Conservation (phyloP, 257 asterid genomes). For the Ajuga chamaepitys region DNA sequence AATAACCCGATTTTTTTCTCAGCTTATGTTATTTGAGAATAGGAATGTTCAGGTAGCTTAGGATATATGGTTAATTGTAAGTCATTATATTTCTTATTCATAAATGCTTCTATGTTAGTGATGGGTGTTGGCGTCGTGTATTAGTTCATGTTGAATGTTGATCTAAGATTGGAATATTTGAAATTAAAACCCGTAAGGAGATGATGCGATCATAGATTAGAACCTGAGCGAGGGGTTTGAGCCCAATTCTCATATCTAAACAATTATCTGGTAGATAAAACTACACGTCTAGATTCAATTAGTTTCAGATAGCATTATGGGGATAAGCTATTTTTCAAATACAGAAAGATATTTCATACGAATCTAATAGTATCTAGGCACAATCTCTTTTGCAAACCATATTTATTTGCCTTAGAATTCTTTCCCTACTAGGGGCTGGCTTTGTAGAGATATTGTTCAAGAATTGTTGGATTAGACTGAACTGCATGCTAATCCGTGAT, state of each 20-base stretch:
- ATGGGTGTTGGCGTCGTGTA: background rate
- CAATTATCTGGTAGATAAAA: background rate
- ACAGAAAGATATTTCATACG: background rate
- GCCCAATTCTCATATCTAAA: background rate
- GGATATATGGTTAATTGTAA: background rate
- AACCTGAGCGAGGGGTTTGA: background rate
- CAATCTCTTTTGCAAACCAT: background rate
- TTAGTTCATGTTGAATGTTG: background rate
- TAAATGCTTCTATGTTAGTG: background rate
- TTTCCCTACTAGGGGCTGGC: background rate
- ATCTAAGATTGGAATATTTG: background rate
- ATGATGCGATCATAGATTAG: background rate
- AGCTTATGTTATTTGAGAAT: background rate
- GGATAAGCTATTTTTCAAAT: background rate
- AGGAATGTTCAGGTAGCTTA: background rate
- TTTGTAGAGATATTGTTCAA: background rate
- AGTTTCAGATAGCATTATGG: background rate
- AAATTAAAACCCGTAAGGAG: background rate
- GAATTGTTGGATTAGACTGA: background rate
- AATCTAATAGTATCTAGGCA: background rate
- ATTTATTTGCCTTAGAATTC: background rate
- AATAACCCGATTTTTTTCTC: background rate
- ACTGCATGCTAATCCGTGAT: background rate
- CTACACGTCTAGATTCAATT: background rate
- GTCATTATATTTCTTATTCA: background rate